Evolutionary conservation across 2,329 filamentous ascomycete genomes (phyloP), one percentile per base, ranked within the genome.

Genomic region (Aspergillus fijiensis): DNA sequence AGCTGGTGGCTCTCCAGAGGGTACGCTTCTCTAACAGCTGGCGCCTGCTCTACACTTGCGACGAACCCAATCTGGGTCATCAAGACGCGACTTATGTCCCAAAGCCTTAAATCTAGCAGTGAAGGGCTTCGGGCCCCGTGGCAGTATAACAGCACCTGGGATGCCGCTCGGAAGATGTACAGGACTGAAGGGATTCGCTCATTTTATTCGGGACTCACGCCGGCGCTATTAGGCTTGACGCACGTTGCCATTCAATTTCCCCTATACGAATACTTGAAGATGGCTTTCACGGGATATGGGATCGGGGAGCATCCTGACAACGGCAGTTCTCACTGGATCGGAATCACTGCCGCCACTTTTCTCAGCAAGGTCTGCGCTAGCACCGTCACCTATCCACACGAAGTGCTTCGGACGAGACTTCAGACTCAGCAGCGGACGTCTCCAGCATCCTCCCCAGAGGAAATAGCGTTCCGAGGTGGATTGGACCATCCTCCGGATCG

Each of bases 1-100:
- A 94, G 91, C 72, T 86, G 85, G 70, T 89, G 91, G 79, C 74
- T 92, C 49, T 85, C 94, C 69, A 92, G 91, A 72, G 89, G 95
- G 66, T 93, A 90, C 81, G 95, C 95, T 23, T 96, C 95, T 10
- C 86, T 99, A 62, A 85, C 92, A 59, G 95, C 94, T 25, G 95
- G 95, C 56, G 92, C 88, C 62, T 96, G 90, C 79, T 97, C 93
- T 67, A 99, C 95, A 4, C 84, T 98, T 64, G 90, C 89, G 63
- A 99, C 95, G 25, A 99, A 98, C 76, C 95, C 95, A 0, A 99
- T 99, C 62, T 99, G 95, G 95, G 95, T 99, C 42, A 96, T 99
- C 80, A 99, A 99, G 79, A 99, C 95, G 52, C 85, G 95, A 67
- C 85, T 99, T 68, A 98, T 98, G 95, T 96, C 95, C 42, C 95